A percentile compares a stretch with the other conserved stretches of the same genome.
phyloP scores from a whole-genome alignment of 257 asterid genomes.

The Thymus quinquecostatus region DNA sequence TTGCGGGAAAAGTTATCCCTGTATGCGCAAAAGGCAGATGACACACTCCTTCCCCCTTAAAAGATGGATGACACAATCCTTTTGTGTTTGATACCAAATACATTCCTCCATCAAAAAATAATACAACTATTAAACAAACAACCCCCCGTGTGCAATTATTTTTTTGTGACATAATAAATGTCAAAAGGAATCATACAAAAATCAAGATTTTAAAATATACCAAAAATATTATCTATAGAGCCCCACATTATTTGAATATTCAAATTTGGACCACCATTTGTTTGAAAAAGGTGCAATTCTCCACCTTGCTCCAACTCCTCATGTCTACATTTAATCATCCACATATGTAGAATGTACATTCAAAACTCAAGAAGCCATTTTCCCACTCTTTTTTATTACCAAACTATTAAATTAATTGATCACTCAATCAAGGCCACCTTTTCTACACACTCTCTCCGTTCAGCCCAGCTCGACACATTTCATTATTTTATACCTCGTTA shows the following conservation, averaged over 20 bases:
- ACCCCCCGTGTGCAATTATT: conserved; percentile 41
- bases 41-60: conserved; percentile 1
- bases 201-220: neutral
- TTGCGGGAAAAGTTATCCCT: too few species aligned
- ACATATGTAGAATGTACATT: conserved; percentile 15
- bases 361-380: conserved; percentile 31
- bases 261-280: conserved; percentile 39
- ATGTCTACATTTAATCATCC: conserved; percentile 35
- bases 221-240: neutral
- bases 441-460: too few species aligned
- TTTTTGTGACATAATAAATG: conserved; percentile 31
- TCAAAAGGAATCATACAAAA: neutral
- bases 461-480: too few species aligned
- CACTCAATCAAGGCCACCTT: conserved; percentile 2
- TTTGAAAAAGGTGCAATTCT: conserved; percentile 32
- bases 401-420: neutral
- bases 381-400: neutral
- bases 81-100: conserved; percentile 3
- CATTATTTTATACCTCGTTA: too few species aligned
- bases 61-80: conserved; percentile 21
- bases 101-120: conserved; percentile 15
- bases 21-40: conserved; percentile 6
- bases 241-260: conserved; percentile 37
- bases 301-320: conserved; percentile 52
- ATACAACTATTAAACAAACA: conserved; percentile 13